Conservation (phyloP, 1,284 basidiomycete genomes). For the Chalciporus sp. region DNA sequence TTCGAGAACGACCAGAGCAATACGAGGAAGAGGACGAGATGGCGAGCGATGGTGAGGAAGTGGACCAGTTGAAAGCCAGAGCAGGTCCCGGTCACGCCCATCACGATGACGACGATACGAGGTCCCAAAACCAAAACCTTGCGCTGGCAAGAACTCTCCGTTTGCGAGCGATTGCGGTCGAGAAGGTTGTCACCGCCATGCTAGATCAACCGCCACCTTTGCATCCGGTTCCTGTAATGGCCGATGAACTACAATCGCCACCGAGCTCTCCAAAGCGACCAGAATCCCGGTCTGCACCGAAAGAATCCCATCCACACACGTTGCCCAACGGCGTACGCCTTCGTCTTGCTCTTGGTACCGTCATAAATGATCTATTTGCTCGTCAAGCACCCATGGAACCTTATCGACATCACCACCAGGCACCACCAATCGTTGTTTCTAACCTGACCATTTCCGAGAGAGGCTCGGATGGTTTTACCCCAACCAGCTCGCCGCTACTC, state of each 20-base stretch:
- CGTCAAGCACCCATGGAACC: conserved; percentile 61
- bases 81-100: conserved; percentile 53
- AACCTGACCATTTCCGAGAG: conserved; percentile 27
- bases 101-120: conserved; percentile 60
- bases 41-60: conserved; percentile 65
- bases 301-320: conserved; percentile 51
- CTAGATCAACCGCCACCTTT: conserved; percentile 70
- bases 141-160: conserved; percentile 61
- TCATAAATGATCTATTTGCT: conserved; percentile 79
- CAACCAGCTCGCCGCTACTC: conserved; percentile 25
- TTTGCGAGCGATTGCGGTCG: conserved; percentile 72
- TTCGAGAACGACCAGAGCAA: conserved; percentile 68
- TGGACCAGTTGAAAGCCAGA: conserved; percentile 52
- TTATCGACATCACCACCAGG: conserved; percentile 46
- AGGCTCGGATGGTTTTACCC: conserved; percentile 19
- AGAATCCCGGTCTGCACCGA: conserved; percentile 25
- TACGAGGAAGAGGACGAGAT: conserved; percentile 72
- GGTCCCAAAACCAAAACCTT: conserved; percentile 59
- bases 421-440: conserved; percentile 33
- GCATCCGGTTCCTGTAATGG: conserved; percentile 44
- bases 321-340: conserved; percentile 81
- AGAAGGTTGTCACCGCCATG: conserved; percentile 79
- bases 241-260: conserved; percentile 49
- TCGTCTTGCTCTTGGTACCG: conserved; percentile 66
- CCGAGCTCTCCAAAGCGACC: conserved; percentile 51